Evolutionary conservation across 108 stramenopile genomes (phyloP).

Genomic region (Schizochytrium sp.): DNA sequence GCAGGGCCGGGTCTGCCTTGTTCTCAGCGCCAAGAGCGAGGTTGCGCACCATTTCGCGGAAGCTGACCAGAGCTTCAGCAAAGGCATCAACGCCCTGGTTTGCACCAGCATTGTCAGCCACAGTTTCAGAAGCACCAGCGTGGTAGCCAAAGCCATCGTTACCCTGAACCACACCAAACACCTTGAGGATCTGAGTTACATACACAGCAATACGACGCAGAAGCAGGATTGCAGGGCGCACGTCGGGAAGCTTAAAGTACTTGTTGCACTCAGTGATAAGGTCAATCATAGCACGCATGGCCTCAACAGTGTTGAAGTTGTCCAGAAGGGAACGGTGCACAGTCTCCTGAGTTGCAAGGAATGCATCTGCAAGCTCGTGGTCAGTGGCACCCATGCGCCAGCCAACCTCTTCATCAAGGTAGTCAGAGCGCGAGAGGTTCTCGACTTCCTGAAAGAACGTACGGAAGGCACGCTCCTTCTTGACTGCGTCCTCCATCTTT

Average conservation of each 20-base stretch:
- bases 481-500: slow-evolving; percentile 91
- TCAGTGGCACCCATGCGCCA: slow-evolving; percentile 44
- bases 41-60: slow-evolving; percentile 84
- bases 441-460: slow-evolving; percentile 90
- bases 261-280: slow-evolving; percentile 84
- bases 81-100: slow-evolving; percentile 77
- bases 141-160: slow-evolving; percentile 85
- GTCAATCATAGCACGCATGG: slow-evolving; percentile 82
- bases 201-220: slow-evolving; percentile 86
- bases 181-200: slow-evolving; percentile 85
- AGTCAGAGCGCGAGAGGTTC: background rate
- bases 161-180: slow-evolving; percentile 88
- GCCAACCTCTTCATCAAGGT: background rate
- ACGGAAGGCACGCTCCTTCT: slow-evolving; percentile 87
- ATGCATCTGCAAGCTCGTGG: slow-evolving; percentile 37
- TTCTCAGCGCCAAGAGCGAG: slow-evolving; percentile 77
- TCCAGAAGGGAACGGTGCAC: slow-evolving; percentile 86
- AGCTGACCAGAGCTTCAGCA: slow-evolving; percentile 85
- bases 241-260: slow-evolving; percentile 77
- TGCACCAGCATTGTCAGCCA: slow-evolving; percentile 66
- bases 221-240: slow-evolving; percentile 74
- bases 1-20: slow-evolving; percentile 61
- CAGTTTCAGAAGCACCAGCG: slow-evolving; percentile 67
- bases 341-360: slow-evolving; percentile 61
- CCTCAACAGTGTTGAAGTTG: slow-evolving; percentile 92